Percentiles rank a stretch among this genome's conserved stretches.
phyloP scores from a whole-genome alignment of 2,329 filamentous ascomycete species.

The Xylariaceae sp. region DNA sequence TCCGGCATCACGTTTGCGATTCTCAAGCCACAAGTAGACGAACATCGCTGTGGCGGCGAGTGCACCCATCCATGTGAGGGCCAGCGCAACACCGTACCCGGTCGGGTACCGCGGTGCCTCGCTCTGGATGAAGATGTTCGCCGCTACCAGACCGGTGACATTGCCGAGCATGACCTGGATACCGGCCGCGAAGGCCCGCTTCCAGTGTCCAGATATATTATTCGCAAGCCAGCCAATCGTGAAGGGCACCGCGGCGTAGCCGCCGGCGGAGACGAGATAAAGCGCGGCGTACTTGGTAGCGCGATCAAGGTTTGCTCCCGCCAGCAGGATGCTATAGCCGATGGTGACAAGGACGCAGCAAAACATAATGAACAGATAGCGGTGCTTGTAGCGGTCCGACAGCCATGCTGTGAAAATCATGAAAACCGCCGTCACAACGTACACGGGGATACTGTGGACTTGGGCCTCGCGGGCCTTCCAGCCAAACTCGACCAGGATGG shows the following conservation, averaged over 20 bases:
- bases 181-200: constrained; percentile 46
- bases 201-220: constrained; percentile 51
- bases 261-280: constrained; percentile 37
- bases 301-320: constrained; percentile 26
- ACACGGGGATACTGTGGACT: constrained; percentile 38
- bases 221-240: constrained; percentile 47
- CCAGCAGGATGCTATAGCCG: constrained; percentile 36
- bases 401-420: constrained; percentile 34
- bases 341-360: constrained; percentile 30
- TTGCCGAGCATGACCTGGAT: constrained; percentile 50
- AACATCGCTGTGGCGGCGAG: constrained; percentile 37
- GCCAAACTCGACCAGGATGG: constrained; percentile 39
- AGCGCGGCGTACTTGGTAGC: constrained; percentile 36
- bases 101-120: constrained; percentile 37
- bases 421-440: constrained; percentile 32
- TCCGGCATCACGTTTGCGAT: constrained; percentile 43
- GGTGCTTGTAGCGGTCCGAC: constrained; percentile 35
- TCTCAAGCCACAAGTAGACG: constrained; percentile 41
- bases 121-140: constrained; percentile 35
- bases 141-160: constrained; percentile 37
- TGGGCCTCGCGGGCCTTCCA: constrained; percentile 37
- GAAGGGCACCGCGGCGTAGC: constrained; percentile 35
- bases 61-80: constrained; percentile 33
- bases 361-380: constrained; percentile 35
- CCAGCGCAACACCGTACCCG: constrained; percentile 36